Evolutionary conservation across 2,329 filamentous ascomycete species (phyloP).

Genomic region (Phaeosphaeriaceae sp.): DNA sequence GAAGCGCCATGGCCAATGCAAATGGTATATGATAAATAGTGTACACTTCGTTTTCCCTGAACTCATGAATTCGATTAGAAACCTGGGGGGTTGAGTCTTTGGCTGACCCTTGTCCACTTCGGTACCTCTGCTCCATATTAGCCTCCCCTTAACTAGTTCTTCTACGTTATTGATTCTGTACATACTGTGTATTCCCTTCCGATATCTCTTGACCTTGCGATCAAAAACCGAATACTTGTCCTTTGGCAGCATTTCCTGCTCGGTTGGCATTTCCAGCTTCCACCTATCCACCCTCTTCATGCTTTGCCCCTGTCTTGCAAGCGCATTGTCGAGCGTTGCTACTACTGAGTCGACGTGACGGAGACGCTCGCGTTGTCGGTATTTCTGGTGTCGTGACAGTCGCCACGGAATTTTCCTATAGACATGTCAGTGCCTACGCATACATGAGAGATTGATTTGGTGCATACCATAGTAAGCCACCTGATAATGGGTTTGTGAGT

Average conservation of each 20-base stretch:
- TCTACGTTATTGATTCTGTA: constrained; percentile 29
- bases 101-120: constrained; percentile 93
- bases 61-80: constrained; percentile 64
- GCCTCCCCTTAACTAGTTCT: constrained; percentile 50
- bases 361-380: constrained; percentile 53
- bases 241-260: constrained; percentile 91
- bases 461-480: constrained; percentile 47
- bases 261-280: constrained; percentile 95
- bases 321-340: constrained; percentile 77
- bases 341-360: constrained; percentile 82
- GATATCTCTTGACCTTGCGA: constrained; percentile 91
- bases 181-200: constrained; percentile 97
- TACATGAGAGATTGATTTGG: neutral
- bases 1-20: constrained; percentile 23
- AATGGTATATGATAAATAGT: constrained; percentile 31
- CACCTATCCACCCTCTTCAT: constrained; percentile 82
- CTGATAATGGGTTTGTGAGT: constrained; percentile 48
- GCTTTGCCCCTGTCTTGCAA: constrained; percentile 72
- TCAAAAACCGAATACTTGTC: constrained; percentile 99
- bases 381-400: constrained; percentile 72
- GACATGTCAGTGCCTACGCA: neutral
- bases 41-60: constrained; percentile 23
- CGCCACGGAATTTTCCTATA: constrained; percentile 95
- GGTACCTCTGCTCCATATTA: constrained; percentile 64
- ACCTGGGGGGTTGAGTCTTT: constrained; percentile 91